These are phyloP conservation scores for Thalia dealbata DNA, from an alignment of 176 grass and related monocot genomes.

Conservation along the genomic window DNA sequence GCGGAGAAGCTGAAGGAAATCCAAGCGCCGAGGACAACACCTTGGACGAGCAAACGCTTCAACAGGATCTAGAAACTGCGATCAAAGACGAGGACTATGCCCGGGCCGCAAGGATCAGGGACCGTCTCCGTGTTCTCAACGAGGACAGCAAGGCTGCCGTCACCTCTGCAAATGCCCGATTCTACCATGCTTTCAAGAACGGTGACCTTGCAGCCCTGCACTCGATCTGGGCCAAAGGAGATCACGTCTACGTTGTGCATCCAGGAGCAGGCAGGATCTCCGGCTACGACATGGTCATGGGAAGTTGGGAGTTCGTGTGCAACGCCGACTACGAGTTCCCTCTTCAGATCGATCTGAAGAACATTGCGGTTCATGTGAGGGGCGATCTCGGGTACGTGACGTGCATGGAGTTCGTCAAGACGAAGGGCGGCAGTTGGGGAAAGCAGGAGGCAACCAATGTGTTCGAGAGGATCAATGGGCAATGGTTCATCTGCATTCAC, in stretches of 20 bases:
- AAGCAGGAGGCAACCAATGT: conserved; percentile 76
- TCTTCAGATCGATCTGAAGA: conserved; percentile 61
- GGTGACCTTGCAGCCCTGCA: conserved; percentile 63
- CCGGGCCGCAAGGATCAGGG: conserved; percentile 40
- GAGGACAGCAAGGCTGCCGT: conserved; percentile 54
- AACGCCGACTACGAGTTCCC: conserved; percentile 64
- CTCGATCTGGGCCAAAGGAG: conserved; percentile 50
- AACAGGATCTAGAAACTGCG: conserved; percentile 35
- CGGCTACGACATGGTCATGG: conserved; percentile 72
- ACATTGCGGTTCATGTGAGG: conserved; percentile 58
- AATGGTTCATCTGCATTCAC: conserved; percentile 77
- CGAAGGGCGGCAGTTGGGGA: conserved; percentile 71
- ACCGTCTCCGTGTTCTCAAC: conserved; percentile 45
- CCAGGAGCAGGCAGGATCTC: conserved; percentile 50
- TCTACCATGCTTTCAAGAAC: conserved; percentile 64
- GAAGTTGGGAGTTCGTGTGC: conserved; percentile 84
- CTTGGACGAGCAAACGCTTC: conserved; percentile 45
- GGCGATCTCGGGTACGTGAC: conserved; percentile 58
- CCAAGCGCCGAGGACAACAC: conserved; percentile 27
- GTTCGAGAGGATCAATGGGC: conserved; percentile 57
- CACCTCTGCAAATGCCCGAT: conserved; percentile 45
- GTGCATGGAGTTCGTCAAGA: conserved; percentile 71
- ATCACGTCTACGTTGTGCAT: conserved; percentile 75
- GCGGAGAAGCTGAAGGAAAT: conserved; percentile 54
- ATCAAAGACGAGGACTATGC: conserved; percentile 69